Base-by-base conservation (phyloP, 2,329 filamentous ascomycete species). In the Venturia effusa region DNA sequence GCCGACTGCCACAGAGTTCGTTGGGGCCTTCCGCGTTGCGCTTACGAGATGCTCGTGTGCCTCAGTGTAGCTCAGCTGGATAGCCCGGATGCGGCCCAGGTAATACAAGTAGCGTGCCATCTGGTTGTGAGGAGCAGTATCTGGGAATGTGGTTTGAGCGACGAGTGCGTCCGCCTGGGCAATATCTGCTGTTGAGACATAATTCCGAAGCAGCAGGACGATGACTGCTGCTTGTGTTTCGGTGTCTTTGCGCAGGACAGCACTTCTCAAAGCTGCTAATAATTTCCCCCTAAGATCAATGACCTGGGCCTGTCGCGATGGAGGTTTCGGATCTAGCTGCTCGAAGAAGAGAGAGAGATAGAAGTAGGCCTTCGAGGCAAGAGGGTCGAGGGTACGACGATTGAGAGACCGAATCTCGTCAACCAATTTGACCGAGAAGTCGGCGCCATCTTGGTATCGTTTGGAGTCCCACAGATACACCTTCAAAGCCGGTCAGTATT, bases 201-300 rank as follows among this genome's bases (percentile, higher is more conserved):
- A 99, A 78, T 94, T 99, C 70, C 94, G 90, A 69, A 99, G 87
- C 62, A 99, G 83, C 64, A 99, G 83, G 17, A 96, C 95, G 69
- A 96, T 97, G 69, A 97, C 91, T 0, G 93, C 91, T 34, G 94
- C 91, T 78, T 97, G 93, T n/a, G 90, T 97, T 71, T 99, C 94
- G 68, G 92, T 86, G 76, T 99, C 94, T 80, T 97, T 97, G 70
- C 94, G 88, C 67, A 99, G 82, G 34, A 97, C 94, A n/a, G 94
- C 90, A 57, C 93, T 97, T 71, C 94, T 86, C 66, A 99, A 86
- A 22, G 92, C 93, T 63, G 90, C 87, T 64, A 99, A 85, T 61
- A 99, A 84, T 67, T 87, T 88, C 64, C 92, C 90, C 66, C 94
- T 88, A 71, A 96, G 92, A 48, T 88, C 83, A 66, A 97, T 89